These are phyloP conservation scores for Galerina sulciceps DNA, from an alignment of 768 basidiomycete species.

Conservation along the genomic window DNA sequence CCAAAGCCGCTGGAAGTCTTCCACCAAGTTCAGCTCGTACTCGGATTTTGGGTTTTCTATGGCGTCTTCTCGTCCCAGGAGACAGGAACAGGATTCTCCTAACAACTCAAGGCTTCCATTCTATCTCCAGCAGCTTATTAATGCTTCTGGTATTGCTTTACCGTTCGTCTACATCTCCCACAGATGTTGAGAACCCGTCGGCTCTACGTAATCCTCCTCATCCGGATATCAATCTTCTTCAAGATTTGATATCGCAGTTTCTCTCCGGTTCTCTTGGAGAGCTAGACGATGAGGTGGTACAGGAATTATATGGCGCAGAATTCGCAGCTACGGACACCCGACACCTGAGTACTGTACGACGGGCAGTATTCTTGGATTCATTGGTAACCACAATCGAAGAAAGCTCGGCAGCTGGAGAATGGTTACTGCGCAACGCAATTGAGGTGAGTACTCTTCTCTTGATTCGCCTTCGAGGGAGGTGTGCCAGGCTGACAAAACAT, in stretches of 20 bases:
- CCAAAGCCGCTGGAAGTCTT: constrained; percentile 56
- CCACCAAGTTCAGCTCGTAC: constrained; percentile 42
- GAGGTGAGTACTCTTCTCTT: constrained; percentile 42
- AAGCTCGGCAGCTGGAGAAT: constrained; percentile 45
- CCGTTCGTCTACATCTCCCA: constrained; percentile 12
- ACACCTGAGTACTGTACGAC: constrained; percentile 33
- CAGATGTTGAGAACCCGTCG: too few species aligned
- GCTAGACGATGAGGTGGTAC: constrained; percentile 47
- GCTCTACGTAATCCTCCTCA: constrained; percentile 14
- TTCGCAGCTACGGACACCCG: constrained; percentile 37
- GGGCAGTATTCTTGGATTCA: constrained; percentile 47
- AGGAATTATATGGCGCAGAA: constrained; percentile 53
- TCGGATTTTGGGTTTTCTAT: constrained; percentile 54
- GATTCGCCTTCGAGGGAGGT: background rate
- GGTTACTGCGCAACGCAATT: constrained; percentile 52
- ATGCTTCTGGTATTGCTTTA: constrained; percentile 49
- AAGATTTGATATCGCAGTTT: constrained; percentile 50
- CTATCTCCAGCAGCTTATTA: constrained; percentile 56
- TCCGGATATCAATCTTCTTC: constrained; percentile 25
- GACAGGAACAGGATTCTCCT: constrained; percentile 46
- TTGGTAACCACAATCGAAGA: constrained; percentile 58
- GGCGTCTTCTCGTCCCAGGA: constrained; percentile 45
- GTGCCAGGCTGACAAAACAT: background rate
- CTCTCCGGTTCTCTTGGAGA: constrained; percentile 51
- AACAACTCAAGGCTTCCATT: constrained; percentile 51